Percentiles rank a stretch among this genome's conserved stretches.
Evolutionary conservation across 2,329 filamentous ascomycete genomes (phyloP).

Genomic region (Colletotrichum sidae): DNA sequence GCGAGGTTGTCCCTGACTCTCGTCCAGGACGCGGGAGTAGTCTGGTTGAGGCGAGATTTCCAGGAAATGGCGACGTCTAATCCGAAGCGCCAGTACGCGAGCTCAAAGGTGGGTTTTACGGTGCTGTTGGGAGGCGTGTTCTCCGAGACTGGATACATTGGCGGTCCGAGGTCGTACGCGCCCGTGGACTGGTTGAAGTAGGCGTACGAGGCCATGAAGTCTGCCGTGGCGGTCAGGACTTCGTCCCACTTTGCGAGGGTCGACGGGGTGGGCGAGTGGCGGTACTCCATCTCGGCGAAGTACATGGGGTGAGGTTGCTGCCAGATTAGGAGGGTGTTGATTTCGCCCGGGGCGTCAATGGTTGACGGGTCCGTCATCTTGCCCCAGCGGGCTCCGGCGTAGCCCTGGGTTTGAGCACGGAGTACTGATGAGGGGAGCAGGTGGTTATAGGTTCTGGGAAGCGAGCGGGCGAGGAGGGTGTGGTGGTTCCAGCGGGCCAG

Average conservation of each 20-base stretch:
- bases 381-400: slow-evolving; percentile 56
- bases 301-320: slow-evolving; percentile 72
- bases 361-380: slow-evolving; percentile 59
- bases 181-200: slow-evolving; percentile 64
- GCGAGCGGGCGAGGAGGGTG: slow-evolving; percentile 56
- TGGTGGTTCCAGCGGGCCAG: slow-evolving; percentile 63
- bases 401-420: slow-evolving; percentile 54
- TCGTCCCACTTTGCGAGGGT: slow-evolving; percentile 65
- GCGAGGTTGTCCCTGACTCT: slow-evolving; percentile 64
- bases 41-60: slow-evolving; percentile 59
- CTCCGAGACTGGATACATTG: slow-evolving; percentile 61
- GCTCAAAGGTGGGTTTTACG: slow-evolving; percentile 69
- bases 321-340: slow-evolving; percentile 72
- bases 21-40: slow-evolving; percentile 58
- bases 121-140: slow-evolving; percentile 69
- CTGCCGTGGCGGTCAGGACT: slow-evolving; percentile 62
- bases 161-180: slow-evolving; percentile 62
- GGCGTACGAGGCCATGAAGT: slow-evolving; percentile 70
- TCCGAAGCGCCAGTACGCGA: slow-evolving; percentile 72
- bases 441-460: slow-evolving; percentile 58
- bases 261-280: slow-evolving; percentile 53
- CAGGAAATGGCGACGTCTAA: slow-evolving; percentile 64
- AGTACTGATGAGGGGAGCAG: slow-evolving; percentile 54
- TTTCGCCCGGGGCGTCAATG: slow-evolving; percentile 67
- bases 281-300: slow-evolving; percentile 68